Base-by-base conservation (phyloP, 495 filamentous ascomycete species). In the Penicillium bovifimosum region DNA sequence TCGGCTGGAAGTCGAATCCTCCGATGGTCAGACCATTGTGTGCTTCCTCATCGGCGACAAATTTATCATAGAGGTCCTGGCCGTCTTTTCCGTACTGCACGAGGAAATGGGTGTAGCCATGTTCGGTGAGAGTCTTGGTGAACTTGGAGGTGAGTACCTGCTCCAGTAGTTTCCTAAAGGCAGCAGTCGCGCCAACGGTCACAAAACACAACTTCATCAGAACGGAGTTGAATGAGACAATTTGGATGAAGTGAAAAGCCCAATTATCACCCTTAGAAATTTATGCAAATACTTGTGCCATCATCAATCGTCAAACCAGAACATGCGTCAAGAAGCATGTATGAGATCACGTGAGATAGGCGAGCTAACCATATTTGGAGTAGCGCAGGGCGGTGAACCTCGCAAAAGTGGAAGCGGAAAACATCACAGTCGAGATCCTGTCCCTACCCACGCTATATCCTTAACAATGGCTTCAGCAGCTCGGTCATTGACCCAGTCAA, bases 151-250 rank as follows among this genome's bases (percentile, higher is more conserved):
- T 69, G 44, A 90, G 72, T n/a, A 84, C 74, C 41, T 87, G 81
- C 17, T 76, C 65, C 38, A 96, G 70, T 8, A 98, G 80, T 9
- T 73, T 64, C 41, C 80, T 72, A 67, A 98, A 98, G 14, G 84
- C 76, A 3, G 91, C 91, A 0, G 92, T 98, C 2, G 93, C 95
- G 41, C 93, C 93, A 28, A 95, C 83, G 0, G 93, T 96, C 24
- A 96, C 86, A 50, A 96, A 86, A 64, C 84, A 86, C 16, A 76
- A 39, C 59, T 80, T 82, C 59, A 57, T 66, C 10, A 9, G 16
- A 38, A 18, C n/a, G 17, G 20, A 11, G 7, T n/a, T 28, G 20
- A 13, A n/a, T 2, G 20, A 10, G n/a, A 27, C 8, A 16, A 6
- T 34, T 13, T 4, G 1, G 6, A 35, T 11, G 32, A 24, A 28